Conservation (phyloP, 2,329 filamentous ascomycete species). For the Fusarium mangiferae region DNA sequence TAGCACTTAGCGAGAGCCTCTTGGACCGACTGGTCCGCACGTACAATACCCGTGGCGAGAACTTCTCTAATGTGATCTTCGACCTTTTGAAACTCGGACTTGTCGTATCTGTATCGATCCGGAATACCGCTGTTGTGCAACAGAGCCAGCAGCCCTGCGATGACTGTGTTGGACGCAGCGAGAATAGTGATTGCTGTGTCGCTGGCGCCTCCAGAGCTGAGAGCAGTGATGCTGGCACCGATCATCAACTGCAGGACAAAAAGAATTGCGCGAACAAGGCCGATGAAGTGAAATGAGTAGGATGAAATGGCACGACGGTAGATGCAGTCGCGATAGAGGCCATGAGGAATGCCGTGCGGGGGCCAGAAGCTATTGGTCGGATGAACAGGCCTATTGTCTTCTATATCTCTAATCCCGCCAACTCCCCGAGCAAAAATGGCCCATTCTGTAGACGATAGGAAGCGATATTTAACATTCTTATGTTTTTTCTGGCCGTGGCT, state of each 20-base stretch:
- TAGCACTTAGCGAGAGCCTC: slow-evolving; percentile 61
- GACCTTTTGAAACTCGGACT: slow-evolving; percentile 60
- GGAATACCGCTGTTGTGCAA: slow-evolving; percentile 65
- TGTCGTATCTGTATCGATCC: slow-evolving; percentile 61
- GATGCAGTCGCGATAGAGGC: slow-evolving; percentile 61
- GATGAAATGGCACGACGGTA: slow-evolving; percentile 56
- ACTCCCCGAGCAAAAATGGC: slow-evolving; percentile 58
- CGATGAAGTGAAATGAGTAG: slow-evolving; percentile 57
- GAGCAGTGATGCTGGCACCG: slow-evolving; percentile 60
- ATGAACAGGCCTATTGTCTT: slow-evolving; percentile 55
- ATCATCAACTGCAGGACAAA: slow-evolving; percentile 62
- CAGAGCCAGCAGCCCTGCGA: slow-evolving; percentile 61
- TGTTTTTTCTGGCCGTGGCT: neutral
- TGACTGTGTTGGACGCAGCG: slow-evolving; percentile 61
- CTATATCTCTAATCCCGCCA: slow-evolving; percentile 58
- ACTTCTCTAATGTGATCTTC: slow-evolving; percentile 63
- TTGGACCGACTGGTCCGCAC: slow-evolving; percentile 54
- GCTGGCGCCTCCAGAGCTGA: slow-evolving; percentile 55
- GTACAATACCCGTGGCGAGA: slow-evolving; percentile 59
- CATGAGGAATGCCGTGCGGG: slow-evolving; percentile 58
- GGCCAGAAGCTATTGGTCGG: slow-evolving; percentile 58
- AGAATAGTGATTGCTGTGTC: slow-evolving; percentile 59
- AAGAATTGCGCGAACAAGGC: slow-evolving; percentile 56
- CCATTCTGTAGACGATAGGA: slow-evolving; percentile 58
- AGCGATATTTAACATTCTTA: slow-evolving; percentile 46